Evolutionary conservation across 75 land plant genomes (phyloP).

Genomic region (Selaginella moellendorffii): DNA sequence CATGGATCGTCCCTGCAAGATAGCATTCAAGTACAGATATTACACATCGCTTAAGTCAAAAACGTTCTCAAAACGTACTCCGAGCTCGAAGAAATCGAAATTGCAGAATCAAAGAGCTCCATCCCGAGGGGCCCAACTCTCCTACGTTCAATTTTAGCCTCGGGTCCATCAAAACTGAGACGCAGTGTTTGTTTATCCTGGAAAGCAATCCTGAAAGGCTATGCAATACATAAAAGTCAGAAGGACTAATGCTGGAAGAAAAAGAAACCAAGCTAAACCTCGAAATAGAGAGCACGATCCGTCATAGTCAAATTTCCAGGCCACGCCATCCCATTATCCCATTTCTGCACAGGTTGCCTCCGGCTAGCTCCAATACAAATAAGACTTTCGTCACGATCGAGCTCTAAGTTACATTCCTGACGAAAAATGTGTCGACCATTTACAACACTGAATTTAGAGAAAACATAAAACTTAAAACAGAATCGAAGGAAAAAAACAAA

Average conservation of each 20-base stretch:
- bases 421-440: neutral
- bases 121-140: slow-evolving; percentile 79
- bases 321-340: slow-evolving; percentile 71
- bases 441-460: neutral
- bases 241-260: neutral
- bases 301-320: slow-evolving; percentile 86
- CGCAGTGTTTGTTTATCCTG: slow-evolving; percentile 33
- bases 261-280: slow-evolving; percentile 33
- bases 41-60: neutral
- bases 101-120: slow-evolving; percentile 64
- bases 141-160: slow-evolving; percentile 33
- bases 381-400: slow-evolving; percentile 34
- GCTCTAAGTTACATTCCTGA: slow-evolving; percentile 12
- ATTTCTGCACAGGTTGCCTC: slow-evolving; percentile 69
- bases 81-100: slow-evolving; percentile 42
- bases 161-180: slow-evolving; percentile 41
- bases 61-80: slow-evolving; percentile 58
- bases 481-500: neutral
- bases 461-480: neutral
- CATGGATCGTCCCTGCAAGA: slow-evolving; percentile 50
- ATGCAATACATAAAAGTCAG: neutral
- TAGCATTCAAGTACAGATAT: neutral
- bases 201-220: slow-evolving; percentile 27
- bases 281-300: slow-evolving; percentile 72
- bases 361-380: slow-evolving; percentile 55